phyloP scores from a whole-genome alignment of 805 yeast species.

The Nakazawaea wyomingensis region DNA sequence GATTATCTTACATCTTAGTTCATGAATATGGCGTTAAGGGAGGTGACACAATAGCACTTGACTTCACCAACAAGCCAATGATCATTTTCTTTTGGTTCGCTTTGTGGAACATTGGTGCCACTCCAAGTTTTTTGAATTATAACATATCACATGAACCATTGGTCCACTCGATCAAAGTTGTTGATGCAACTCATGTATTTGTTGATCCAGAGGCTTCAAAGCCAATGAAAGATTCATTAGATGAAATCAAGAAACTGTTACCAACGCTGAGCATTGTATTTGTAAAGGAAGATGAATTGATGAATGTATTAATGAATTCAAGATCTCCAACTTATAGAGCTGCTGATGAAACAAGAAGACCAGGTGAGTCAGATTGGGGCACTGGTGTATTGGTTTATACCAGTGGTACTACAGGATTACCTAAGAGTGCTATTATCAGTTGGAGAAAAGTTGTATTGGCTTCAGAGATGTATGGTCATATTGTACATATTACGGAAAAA shows the following conservation, averaged over 20 bases:
- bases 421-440: conserved; percentile 89
- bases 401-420: conserved; percentile 92
- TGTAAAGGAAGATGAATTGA: conserved; percentile 43
- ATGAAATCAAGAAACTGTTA: conserved; percentile 29
- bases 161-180: conserved; percentile 71
- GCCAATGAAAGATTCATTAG: conserved; percentile 41
- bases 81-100: conserved; percentile 80
- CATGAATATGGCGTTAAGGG: conserved; percentile 58
- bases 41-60: conserved; percentile 68
- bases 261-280: conserved; percentile 42
- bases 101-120: conserved; percentile 86
- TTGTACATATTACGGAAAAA: conserved; percentile 49
- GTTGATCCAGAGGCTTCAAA: conserved; percentile 66
- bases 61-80: conserved; percentile 78
- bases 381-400: conserved; percentile 78
- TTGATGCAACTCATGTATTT: conserved; percentile 59
- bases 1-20: conserved; percentile 60
- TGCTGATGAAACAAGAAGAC: conserved; percentile 51
- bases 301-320: conserved; percentile 32
- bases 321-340: conserved; percentile 48
- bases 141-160: conserved; percentile 70
- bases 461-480: conserved; percentile 60
- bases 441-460: conserved; percentile 85
- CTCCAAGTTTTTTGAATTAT: conserved; percentile 82
- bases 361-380: conserved; percentile 49